Evolutionary conservation across 805 yeast genomes (phyloP).

Genomic region (Grigorovia transvaalensis): DNA sequence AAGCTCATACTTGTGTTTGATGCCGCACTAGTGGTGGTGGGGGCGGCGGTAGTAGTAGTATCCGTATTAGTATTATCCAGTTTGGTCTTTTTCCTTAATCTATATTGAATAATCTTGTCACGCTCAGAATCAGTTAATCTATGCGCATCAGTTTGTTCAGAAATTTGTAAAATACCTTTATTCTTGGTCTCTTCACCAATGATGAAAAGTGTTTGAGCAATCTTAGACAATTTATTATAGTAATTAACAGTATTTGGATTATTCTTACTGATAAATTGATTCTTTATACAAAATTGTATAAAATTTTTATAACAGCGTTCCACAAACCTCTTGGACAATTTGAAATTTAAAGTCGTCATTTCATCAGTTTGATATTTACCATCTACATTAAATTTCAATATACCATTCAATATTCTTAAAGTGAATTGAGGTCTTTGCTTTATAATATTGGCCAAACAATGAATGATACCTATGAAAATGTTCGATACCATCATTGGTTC

Average conservation of each 20-base stretch:
- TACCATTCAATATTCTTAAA: constrained; percentile 43
- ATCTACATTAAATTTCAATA: constrained; percentile 54
- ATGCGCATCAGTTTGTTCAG: constrained; percentile 12
- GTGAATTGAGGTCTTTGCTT: constrained; percentile 55
- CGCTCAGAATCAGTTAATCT: constrained; percentile 18
- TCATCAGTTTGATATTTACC: constrained; percentile 39
- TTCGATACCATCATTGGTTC: constrained; percentile 48
- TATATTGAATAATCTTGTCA: constrained; percentile 8
- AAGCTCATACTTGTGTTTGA: constrained; percentile 1
- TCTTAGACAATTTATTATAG: constrained; percentile 22
- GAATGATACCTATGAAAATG: constrained; percentile 55
- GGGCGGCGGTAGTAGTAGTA: constrained; percentile 4
- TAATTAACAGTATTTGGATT: constrained; percentile 11
- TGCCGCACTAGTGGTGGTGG: constrained; percentile 9
- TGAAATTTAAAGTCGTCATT: constrained; percentile 32
- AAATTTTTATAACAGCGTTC: constrained; percentile 47
- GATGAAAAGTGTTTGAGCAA: constrained; percentile 25
- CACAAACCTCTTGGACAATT: constrained; percentile 49
- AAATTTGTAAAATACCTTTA: constrained; percentile 23
- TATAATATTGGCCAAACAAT: constrained; percentile 52
- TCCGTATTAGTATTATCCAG: constrained; percentile 1
- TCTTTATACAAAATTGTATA: constrained; percentile 32
- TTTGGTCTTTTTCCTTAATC: constrained; percentile 1
- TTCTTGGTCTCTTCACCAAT: constrained; percentile 30
- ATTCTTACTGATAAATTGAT: constrained; percentile 24